These are phyloP conservation scores for Coccomyxa sp. DNA, from an alignment of 139 green algal genomes.

Conservation along the genomic window DNA sequence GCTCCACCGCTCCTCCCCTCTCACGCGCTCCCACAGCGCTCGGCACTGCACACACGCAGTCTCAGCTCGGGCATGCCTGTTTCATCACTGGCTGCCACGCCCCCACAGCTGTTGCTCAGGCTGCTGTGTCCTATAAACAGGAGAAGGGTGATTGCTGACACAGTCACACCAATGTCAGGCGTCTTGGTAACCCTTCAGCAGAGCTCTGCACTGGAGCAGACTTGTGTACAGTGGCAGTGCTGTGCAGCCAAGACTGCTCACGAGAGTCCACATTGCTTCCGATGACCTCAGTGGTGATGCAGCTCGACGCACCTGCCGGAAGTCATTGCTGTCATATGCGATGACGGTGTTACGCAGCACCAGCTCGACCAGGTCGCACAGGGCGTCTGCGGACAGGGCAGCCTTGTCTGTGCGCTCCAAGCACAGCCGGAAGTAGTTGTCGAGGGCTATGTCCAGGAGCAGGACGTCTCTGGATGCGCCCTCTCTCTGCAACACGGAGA, in stretches of 20 bases:
- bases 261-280: no score
- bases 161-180: no score
- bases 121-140: no score
- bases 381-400: conserved; percentile 48
- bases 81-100: not conserved
- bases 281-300: no score
- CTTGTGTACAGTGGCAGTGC: no score
- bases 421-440: conserved; percentile 74
- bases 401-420: conserved; percentile 65
- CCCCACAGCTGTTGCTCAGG: no score
- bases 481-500: conserved; percentile 11
- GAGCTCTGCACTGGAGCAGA: no score
- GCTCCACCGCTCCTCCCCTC: conserved; percentile 45
- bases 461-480: conserved; percentile 71
- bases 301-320: conserved; percentile 30
- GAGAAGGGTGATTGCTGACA: no score
- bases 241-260: no score
- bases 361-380: conserved; percentile 51
- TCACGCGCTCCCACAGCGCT: conserved; percentile 37
- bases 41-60: conserved; percentile 16
- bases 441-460: conserved; percentile 89
- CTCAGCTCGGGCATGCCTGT: not conserved
- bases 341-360: conserved; percentile 61
- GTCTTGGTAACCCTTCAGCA: no score
- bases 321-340: conserved; percentile 40